Base-by-base conservation (phyloP, 2,329 filamentous ascomycete genomes). In the Fusarium dimerum region DNA sequence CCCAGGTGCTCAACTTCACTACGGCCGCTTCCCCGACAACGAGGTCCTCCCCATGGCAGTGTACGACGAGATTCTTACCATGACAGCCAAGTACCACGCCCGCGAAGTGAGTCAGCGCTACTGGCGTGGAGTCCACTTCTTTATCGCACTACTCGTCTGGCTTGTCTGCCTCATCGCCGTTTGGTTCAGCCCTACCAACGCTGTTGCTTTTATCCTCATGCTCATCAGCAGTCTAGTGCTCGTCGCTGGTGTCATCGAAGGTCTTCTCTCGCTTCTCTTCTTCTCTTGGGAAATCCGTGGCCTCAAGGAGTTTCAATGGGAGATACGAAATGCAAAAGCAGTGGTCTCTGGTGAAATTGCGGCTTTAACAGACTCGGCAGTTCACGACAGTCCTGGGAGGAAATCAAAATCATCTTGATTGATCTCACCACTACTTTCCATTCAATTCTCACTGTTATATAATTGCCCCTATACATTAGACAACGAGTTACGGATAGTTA, bases 261-360 rank as follows among this genome's bases (percentile, higher is more conserved):
- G 93, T 0, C 73, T 97, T 40, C 89, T 97, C 68, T 89, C 92
- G 0, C 81, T 94, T 1, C 71, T 97, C 45, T 99, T 99, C 69
- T 87, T 96, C 52, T 86, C 88, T 11, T 86, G 85, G 55, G 94
- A 99, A 74, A 73, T 97, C 53, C 81, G 91, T 52, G 87, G 88
- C 5, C 75, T 99, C 49, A 87, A 85, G 64, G 94, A 99, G 75
- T 97, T 97, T 73, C 85, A 94, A 68, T 97, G 91, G 89, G 94
- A 99, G 72, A 86, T 97, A 26, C 76, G 76, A 46, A 92, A 89
- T 67, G 87, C 87, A 12, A 85, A 75, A 57, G 73, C 75, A 0
- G 65, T 71, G 5, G 72, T 73, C 18, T 67, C 64, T 5, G 72
- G 71, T 18, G 62, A 66, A 45, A 45, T 61, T 13, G 53, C 54